Base-by-base conservation (phyloP, 2,329 filamentous ascomycete genomes). In the Sphaceloma murrayae region DNA sequence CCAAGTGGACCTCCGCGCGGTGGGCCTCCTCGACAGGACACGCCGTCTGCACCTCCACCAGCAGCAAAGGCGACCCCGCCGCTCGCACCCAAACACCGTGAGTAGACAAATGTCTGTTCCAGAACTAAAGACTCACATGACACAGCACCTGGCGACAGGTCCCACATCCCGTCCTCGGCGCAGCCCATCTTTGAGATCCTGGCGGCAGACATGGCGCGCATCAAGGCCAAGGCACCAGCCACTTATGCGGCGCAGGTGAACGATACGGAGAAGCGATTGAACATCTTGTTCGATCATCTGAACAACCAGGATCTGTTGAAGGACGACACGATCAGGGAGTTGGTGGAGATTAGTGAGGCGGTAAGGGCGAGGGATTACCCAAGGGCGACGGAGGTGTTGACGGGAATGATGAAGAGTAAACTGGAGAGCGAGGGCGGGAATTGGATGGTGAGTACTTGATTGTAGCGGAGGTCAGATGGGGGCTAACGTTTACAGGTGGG, bases 221-320 rank as follows among this genome's bases (percentile, higher is more conserved):
- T 98, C 45, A 88, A 88, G 48, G 68, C 79, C 22, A 82, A 85
- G 53, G 91, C 91, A 1, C 91, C 91, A 13, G 70, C 81, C n/a
- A 80, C 81, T 11, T 95, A 91, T 67, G 81, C 85, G 51, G 74
- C 80, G 10, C 88, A 96, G 61, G 87, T 98, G 14, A 84, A 86
- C 56, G 91, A 96, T 60, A 91, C 88, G 2, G 85, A 94, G 61
- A 94, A 94, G 67, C 80, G 91, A 19, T 73, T 98, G 48, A 85
- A 84, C 56, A 80, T 95, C 39, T 70, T 98, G n/a, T 96, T 95
- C 61, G 89, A 98, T 59, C 87, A 95, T 62, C 72, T 98, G 34
- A 98, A 96, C 72, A 96, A 96, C 53, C 83, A 88, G 58, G 88
- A 96, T 57, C 70, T 95, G 30, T 71, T 96, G 45, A 84, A 82